Evolutionary conservation across 2,329 filamentous ascomycete species (phyloP), one percentile per base, ranked within the genome.

Genomic region (Colletotrichum abscissum): DNA sequence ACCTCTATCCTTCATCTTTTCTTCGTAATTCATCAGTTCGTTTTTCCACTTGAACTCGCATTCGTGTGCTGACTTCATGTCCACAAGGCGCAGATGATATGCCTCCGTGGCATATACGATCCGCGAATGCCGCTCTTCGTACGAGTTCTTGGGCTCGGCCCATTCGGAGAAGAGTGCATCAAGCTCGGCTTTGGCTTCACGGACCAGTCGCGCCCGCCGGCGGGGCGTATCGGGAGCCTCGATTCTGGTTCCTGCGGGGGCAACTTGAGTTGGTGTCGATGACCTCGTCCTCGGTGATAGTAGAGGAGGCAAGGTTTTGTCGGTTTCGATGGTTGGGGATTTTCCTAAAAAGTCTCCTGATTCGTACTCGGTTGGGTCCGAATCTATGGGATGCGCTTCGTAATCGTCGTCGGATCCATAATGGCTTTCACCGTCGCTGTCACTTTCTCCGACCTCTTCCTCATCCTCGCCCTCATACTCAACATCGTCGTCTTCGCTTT

Each of bases 11-110:
- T 62, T 57, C 67, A 70, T 73, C 11, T 38, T 49, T 0, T 65
- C 49, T 42, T 62, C 55, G 28, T 70, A 73, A 5, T 60, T 62
- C 28, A 65, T 62, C 4, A 73, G 55, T 56, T 73, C 67, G 0
- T 57, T 46, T 11, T 73, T 69, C 70, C 70, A 73, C 49, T 62
- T 65, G 35, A 73, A 73, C 49, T 73, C 70, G n/a, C 49, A 49
- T 11, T 65, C 67, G 57, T 73, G 70, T n/a, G 60, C 26, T 12
- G 70, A 68, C 22, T 66, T 63, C 67, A 73, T 60, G 14, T 73
- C 70, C 1, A 35, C 54, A 4, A 73, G 28, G 5, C 67, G 60
- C 2, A 62, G 54, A 8, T 70, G 67, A n/a, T 73, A 73, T 9
- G 70, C 70, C 38, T 73, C 70, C 24, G 63, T 63, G 22, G 70